These are phyloP conservation scores for Mycena sp. DNA, from an alignment of 1,284 basidiomycete genomes.

Conservation along the genomic window DNA sequence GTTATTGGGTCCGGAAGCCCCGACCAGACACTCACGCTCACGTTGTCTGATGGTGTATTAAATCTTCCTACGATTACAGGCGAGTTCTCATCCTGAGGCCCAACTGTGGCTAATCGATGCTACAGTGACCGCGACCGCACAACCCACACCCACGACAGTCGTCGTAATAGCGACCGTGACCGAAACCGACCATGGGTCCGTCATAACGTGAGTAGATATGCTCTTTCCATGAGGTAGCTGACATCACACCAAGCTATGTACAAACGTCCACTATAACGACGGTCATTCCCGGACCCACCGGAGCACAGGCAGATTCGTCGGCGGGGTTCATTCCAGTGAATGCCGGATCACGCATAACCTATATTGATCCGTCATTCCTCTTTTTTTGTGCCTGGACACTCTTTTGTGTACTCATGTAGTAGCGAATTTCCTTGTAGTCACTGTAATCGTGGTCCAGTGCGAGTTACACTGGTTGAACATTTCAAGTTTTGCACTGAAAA, in stretches of 20 bases:
- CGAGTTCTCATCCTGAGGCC: not conserved
- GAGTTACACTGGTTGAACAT: too few relatives aligned
- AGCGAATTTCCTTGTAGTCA: not conserved
- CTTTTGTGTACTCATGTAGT: conserved; percentile 18
- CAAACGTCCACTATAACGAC: conserved; percentile 16
- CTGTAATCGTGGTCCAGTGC: too few relatives aligned
- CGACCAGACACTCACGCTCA: conserved; percentile 21
- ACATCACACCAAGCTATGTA: not conserved
- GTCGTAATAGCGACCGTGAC: conserved; percentile 31
- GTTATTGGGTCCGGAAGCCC: not conserved
- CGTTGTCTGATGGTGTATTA: conserved; percentile 15
- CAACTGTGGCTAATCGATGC: not conserved
- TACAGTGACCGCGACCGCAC: conserved; percentile 22
- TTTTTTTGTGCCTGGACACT: conserved; percentile 17
- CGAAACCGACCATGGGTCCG: conserved; percentile 25
- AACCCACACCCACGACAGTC: conserved; percentile 25
- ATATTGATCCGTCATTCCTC: not conserved
- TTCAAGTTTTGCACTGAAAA: too few relatives aligned
- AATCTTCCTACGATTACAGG: conserved; percentile 28
- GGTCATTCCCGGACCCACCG: conserved; percentile 28
- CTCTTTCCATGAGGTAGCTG: not conserved
- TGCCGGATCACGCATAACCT: conserved; percentile 19
- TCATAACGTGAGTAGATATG: conserved; percentile 27
- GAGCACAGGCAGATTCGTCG: conserved; percentile 25
- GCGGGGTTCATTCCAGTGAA: conserved; percentile 45